These are phyloP conservation scores for Aphanocladium album DNA, from an alignment of 2,329 filamentous ascomycete genomes.

Conservation along the genomic window DNA sequence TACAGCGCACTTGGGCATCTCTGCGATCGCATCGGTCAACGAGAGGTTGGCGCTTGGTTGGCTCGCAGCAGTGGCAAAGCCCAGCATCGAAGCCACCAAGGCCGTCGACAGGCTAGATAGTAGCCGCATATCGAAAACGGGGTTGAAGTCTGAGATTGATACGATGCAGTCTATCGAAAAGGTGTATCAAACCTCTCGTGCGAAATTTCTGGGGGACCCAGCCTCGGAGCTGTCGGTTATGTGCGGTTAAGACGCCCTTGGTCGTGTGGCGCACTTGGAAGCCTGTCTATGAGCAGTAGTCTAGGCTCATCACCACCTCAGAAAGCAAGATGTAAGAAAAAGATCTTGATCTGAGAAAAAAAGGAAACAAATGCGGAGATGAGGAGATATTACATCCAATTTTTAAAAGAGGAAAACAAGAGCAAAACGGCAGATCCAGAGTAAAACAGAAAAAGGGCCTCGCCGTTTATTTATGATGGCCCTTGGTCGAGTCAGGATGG, in stretches of 20 bases:
- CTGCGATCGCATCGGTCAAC: neutral
- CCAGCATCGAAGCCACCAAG: neutral
- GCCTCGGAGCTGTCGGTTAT: neutral
- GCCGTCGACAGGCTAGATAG: neutral
- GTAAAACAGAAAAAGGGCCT: neutral
- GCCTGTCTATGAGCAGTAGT: neutral
- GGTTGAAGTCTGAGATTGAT: neutral
- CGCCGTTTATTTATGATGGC: neutral
- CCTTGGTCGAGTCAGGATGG: neutral
- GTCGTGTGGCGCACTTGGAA: neutral
- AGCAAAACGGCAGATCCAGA: neutral
- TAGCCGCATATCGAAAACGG: neutral
- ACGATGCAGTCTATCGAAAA: neutral
- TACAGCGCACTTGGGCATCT: slow-evolving; percentile 10
- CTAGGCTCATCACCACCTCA: neutral
- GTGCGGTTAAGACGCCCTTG: neutral
- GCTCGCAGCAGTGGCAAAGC: neutral
- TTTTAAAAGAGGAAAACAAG: neutral
- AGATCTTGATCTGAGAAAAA: neutral
- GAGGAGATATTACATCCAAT: neutral
- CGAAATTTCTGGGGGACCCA: too few relatives aligned
- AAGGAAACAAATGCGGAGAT: neutral
- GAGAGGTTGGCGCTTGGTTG: neutral
- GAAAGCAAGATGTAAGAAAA: neutral
- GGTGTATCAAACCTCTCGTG: neutral